These are phyloP conservation scores for Lentinula raphanica DNA, from an alignment of 768 basidiomycete genomes.

Conservation along the genomic window DNA sequence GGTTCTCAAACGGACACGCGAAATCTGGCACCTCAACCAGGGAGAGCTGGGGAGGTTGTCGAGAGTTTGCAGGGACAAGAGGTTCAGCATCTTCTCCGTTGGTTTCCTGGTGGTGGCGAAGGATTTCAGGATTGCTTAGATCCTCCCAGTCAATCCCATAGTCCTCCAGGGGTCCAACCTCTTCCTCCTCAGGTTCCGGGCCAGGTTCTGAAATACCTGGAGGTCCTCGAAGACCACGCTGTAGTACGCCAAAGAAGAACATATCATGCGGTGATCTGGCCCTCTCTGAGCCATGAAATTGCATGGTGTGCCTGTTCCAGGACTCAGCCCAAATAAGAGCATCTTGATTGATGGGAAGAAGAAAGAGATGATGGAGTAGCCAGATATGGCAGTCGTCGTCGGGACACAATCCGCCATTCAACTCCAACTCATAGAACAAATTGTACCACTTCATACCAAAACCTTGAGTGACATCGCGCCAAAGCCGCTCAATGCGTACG, in stretches of 20 bases:
- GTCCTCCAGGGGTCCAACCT: too few species aligned
- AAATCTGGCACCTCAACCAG: too few species aligned
- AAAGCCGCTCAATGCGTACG: constrained; percentile 17
- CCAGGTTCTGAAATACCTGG: too few species aligned
- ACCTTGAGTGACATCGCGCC: constrained; percentile 21
- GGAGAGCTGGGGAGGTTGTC: too few species aligned
- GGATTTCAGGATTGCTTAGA: too few species aligned
- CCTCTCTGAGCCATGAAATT: background rate
- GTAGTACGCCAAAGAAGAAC: constrained; percentile 12
- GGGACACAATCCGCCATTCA: constrained; percentile 13
- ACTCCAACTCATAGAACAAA: constrained; percentile 22
- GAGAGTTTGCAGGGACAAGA: too few species aligned
- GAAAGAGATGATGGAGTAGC: constrained; percentile 25
- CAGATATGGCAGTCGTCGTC: constrained; percentile 18
- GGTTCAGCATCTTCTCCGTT: too few species aligned
- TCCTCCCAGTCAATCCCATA: too few species aligned
- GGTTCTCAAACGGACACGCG: too few species aligned
- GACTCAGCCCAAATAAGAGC: constrained; percentile 20
- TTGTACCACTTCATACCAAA: constrained; percentile 24
- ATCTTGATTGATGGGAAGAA: constrained; percentile 19
- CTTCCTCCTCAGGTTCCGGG: too few species aligned
- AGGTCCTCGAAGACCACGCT: constrained; percentile 10
- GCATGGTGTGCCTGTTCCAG: constrained; percentile 23
- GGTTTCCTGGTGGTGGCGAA: too few species aligned
- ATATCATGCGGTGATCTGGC: constrained; percentile 11